Evolutionary conservation across 2,329 filamentous ascomycete species (phyloP).

Genomic region (Decorospora gaudefroyi): DNA sequence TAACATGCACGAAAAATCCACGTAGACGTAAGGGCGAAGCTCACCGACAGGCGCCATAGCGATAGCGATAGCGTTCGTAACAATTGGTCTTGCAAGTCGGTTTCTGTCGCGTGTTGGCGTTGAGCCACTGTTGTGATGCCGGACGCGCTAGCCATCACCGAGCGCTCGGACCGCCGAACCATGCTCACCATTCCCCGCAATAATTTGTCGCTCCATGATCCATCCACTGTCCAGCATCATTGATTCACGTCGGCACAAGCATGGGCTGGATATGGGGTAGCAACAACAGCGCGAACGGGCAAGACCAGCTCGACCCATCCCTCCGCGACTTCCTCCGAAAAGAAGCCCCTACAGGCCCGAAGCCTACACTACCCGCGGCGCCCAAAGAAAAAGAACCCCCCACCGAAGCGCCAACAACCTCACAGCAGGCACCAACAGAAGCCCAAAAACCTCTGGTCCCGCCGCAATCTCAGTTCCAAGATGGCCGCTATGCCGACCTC

Average conservation of each 20-base stretch:
- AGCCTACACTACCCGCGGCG: slow-evolving; percentile 34
- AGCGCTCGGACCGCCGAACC: slow-evolving; percentile 13
- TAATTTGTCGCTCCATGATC: slow-evolving; percentile 8
- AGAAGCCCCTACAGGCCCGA: slow-evolving; percentile 76
- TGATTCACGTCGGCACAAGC: slow-evolving; percentile 7
- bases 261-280: slow-evolving; percentile 69
- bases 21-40: background rate
- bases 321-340: slow-evolving; percentile 83
- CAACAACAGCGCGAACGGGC: slow-evolving; percentile 49
- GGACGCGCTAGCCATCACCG: slow-evolving; percentile 19
- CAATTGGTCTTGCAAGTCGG: slow-evolving; percentile 16
- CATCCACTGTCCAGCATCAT: slow-evolving; percentile 4
- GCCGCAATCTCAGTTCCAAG: slow-evolving; percentile 64
- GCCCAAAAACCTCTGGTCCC: slow-evolving; percentile 49
- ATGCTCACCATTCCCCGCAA: slow-evolving; percentile 19
- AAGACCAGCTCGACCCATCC: slow-evolving; percentile 78
- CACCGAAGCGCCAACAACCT: slow-evolving; percentile 20
- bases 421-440: slow-evolving; percentile 12
- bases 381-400: slow-evolving; percentile 39
- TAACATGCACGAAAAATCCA: slow-evolving; percentile 3
- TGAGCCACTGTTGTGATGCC: slow-evolving; percentile 27
- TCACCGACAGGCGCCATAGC: slow-evolving; percentile 45
- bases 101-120: slow-evolving; percentile 23
- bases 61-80: slow-evolving; percentile 22
- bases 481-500: slow-evolving; percentile 79